phyloP scores from a whole-genome alignment of 106 monocot species.

The Allium sativum region DNA sequence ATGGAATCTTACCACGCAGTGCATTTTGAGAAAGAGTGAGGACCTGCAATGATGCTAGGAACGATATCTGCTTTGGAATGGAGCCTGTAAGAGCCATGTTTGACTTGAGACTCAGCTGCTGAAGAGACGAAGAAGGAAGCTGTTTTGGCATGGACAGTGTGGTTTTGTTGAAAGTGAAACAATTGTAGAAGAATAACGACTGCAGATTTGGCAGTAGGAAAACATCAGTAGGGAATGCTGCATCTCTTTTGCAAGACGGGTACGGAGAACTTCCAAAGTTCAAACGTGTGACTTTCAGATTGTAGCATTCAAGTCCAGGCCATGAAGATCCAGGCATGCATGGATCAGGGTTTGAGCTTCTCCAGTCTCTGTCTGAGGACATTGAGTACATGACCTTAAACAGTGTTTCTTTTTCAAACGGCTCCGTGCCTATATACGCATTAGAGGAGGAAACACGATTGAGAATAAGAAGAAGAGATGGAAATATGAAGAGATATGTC shows the following conservation, averaged over 20 bases:
- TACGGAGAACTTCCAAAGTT: slow-evolving; percentile 52
- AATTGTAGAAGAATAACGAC: slow-evolving; percentile 67
- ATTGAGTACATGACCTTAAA: slow-evolving; percentile 70
- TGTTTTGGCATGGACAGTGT: slow-evolving; percentile 12
- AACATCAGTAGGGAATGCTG: slow-evolving; percentile 58
- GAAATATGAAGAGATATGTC: background rate
- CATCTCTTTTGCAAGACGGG: slow-evolving; percentile 49
- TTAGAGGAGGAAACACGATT: background rate
- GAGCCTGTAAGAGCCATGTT: slow-evolving; percentile 52
- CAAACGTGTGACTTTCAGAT: slow-evolving; percentile 39
- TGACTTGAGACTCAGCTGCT: slow-evolving; percentile 70
- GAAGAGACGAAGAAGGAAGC: slow-evolving; percentile 20
- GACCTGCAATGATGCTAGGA: slow-evolving; percentile 47
- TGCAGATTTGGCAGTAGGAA: slow-evolving; percentile 61
- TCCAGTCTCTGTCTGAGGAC: slow-evolving; percentile 76
- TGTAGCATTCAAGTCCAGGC: slow-evolving; percentile 72
- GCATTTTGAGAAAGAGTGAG: slow-evolving; percentile 74
- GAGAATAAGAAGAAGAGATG: slow-evolving; percentile 6
- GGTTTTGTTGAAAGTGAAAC: slow-evolving; percentile 56
- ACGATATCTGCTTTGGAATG: slow-evolving; percentile 45
- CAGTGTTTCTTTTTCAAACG: slow-evolving; percentile 52
- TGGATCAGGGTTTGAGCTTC: slow-evolving; percentile 56
- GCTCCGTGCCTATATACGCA: slow-evolving; percentile 17
- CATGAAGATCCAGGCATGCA: slow-evolving; percentile 54
- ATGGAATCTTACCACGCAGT: slow-evolving; percentile 47